Evolutionary conservation across 306 rosid genomes (phyloP), one percentile per base, ranked within the genome.

Genomic region (Castanea sativa): DNA sequence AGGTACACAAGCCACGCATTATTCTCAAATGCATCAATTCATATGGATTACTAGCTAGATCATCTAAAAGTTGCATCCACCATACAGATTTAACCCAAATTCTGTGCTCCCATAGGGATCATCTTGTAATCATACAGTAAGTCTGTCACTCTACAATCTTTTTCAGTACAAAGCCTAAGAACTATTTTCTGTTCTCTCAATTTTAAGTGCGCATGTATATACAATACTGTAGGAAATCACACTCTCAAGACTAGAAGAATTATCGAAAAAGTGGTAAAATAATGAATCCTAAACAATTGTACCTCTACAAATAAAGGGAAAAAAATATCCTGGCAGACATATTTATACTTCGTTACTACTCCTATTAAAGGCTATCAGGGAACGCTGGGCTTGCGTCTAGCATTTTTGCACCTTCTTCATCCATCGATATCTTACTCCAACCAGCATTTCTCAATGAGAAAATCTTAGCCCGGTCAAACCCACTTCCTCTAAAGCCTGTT

Each of bases 401-500:
- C 88, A 86, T 79, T 73, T 87, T 87, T 5, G 55, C 83, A 41
- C 83, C 82, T 64, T 88, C 99, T 60, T 94, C 95, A 58, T 91
- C 94, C 85, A 80, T 33, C 0, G 95, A 73, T 73, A 90, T 80
- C 71, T 80, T 87, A 71, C 65, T 83, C 92, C 99, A 91, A 75
- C 88, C 92, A 23, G 85, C 79, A 76, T 85, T 88, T 88, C 87
- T 89, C 89, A 86, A 83, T 23, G 93, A 83, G 78, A 94, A 83
- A 20, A 89, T 67, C 90, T 88, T 88, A 2, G 90, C 76, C 43
- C 93, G 86, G 74, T 95, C 97, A 2, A 91, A 82, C 41, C 89
- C 96, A 20, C 71, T 84, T 61, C 99, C 97, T 87, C 99, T 89
- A 80, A 92, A 95, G 70, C 99, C 99, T 3, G 92, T 95, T 81